phyloP scores from a whole-genome alignment of 352 stramenopile species.

The Peronospora tabacina region DNA sequence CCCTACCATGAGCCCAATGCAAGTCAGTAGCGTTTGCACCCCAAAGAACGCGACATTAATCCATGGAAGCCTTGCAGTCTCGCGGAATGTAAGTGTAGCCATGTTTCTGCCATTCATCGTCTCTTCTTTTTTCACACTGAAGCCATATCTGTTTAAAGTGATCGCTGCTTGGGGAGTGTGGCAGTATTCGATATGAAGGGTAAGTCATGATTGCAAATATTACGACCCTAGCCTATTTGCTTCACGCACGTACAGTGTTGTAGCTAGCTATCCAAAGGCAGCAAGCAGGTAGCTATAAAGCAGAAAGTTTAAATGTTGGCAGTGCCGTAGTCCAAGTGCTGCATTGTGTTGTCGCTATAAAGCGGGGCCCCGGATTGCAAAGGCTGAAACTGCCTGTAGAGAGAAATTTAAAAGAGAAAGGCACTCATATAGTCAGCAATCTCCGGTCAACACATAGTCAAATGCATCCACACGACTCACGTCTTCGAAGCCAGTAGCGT shows the following conservation, averaged over 20 bases:
- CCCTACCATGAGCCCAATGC: slow-evolving; percentile 27
- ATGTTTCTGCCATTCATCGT: no score
- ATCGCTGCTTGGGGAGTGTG: no score
- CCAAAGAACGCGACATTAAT: slow-evolving; percentile 50
- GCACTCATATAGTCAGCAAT: slow-evolving; percentile 2
- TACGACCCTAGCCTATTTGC: no score
- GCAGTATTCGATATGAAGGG: no score
- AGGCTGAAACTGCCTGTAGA: slow-evolving; percentile 15
- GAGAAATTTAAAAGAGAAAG: background rate
- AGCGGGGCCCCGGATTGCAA: slow-evolving; percentile 32
- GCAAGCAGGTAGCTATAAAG: no score
- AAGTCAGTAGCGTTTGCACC: slow-evolving; percentile 43
- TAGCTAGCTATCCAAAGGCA: no score
- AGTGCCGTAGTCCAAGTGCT: slow-evolving; percentile 40
- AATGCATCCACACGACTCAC: slow-evolving; percentile 19
- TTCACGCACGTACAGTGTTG: no score
- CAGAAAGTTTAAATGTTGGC: slow-evolving; percentile 10
- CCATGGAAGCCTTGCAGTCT: slow-evolving; percentile 29
- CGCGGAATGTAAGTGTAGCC: background rate
- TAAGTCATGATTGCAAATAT: no score
- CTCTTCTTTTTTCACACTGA: no score
- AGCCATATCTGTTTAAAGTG: no score
- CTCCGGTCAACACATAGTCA: background rate
- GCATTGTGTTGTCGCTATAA: slow-evolving; percentile 31
- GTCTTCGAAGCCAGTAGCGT: slow-evolving; percentile 30